Base-by-base conservation (phyloP, 2,329 filamentous ascomycete species). In the Purpureocillium takamizusanense region DNA sequence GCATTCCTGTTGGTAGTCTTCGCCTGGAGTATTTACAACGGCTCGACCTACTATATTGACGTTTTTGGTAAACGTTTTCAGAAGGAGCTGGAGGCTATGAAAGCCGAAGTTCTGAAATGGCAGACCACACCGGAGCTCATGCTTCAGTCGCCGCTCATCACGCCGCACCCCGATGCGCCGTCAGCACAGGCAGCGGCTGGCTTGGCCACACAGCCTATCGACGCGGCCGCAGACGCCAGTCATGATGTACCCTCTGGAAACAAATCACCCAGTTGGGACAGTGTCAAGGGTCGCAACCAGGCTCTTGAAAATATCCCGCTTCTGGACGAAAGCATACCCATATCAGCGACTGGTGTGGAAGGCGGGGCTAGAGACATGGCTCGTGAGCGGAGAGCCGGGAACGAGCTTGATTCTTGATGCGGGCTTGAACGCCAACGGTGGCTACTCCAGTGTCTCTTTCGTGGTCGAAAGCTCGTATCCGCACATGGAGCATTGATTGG, bases 11-110 rank as follows among this genome's bases (percentile, higher is more conserved):
- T 82, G 39, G 65, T 76, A 3, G 80, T 98, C n/a, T 97, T 98
- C 55, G 72, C 78, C 32, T 95, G 89, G 88, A 94, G 86, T 50
- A 83, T 95, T 40, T 94, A 95, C 67, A 98, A 98, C 51, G 92
- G 92, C 25, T 87, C 92, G 14, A 97, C 89, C 1, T 98, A 85
- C 61, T 98, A 98, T 62, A 97, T 98, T 54, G 92, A 98, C 52
- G 86, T 97, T 2, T 98, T 97, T 57, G 92, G 94, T 38, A 94
- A 86, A 52, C 79, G 89, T 3, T 97, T 98, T 70, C 87, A 98
- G 67, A 95, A 90, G 56, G 92, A 98, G 60, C 71, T 98, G 11
- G 89, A 98, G 57, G 75, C 82, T 37, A 75, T 98, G 65, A 89
- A 84, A 62, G 78, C 78, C 39, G 92, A 98, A 54, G 88, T 98